phyloP scores from a whole-genome alignment of 352 stramenopile genomes.

The Phytophthora foliorum region DNA sequence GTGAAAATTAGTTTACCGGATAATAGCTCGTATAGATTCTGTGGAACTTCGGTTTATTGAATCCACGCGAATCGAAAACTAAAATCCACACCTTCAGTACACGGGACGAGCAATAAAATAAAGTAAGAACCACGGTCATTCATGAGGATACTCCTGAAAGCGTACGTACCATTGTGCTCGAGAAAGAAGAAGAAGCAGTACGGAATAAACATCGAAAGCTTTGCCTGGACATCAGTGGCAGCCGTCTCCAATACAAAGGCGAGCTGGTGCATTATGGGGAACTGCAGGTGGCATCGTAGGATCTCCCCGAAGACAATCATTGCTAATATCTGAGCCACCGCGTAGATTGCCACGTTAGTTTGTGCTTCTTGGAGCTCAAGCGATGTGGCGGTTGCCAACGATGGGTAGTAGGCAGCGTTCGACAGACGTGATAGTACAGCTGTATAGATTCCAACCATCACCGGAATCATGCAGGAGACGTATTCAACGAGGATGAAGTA shows the following conservation, averaged over 20 bases:
- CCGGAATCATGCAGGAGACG: slow-evolving; percentile 33
- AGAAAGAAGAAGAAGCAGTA: slow-evolving; percentile 46
- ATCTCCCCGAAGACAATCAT: slow-evolving; percentile 14
- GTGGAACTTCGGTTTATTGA: background rate
- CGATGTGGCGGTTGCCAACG: background rate
- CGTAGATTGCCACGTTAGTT: slow-evolving; percentile 32
- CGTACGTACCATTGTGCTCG: slow-evolving; percentile 30
- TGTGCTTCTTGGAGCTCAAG: slow-evolving; percentile 2
- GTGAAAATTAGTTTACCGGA: too few relatives aligned
- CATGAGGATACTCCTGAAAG: too few relatives aligned
- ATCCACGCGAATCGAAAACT: slow-evolving; percentile 31
- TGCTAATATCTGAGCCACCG: slow-evolving; percentile 9
- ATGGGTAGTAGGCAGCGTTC: slow-evolving; percentile 28
- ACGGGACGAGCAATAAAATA: too few relatives aligned
- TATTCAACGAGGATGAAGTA: slow-evolving; percentile 42
- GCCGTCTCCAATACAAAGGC: slow-evolving; percentile 41
- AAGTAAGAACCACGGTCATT: slow-evolving; percentile 5
- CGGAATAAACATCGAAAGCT: slow-evolving; percentile 37
- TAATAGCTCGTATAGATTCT: too few relatives aligned
- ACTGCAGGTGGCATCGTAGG: slow-evolving; percentile 21
- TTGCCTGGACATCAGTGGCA: slow-evolving; percentile 29
- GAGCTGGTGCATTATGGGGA: slow-evolving; percentile 37
- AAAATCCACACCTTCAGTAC: slow-evolving; percentile 26
- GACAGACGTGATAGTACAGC: slow-evolving; percentile 13
- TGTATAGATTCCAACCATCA: slow-evolving; percentile 36